These are phyloP conservation scores for Alternaria sp. DNA, from an alignment of 2,329 filamentous ascomycete genomes.

Conservation along the genomic window DNA sequence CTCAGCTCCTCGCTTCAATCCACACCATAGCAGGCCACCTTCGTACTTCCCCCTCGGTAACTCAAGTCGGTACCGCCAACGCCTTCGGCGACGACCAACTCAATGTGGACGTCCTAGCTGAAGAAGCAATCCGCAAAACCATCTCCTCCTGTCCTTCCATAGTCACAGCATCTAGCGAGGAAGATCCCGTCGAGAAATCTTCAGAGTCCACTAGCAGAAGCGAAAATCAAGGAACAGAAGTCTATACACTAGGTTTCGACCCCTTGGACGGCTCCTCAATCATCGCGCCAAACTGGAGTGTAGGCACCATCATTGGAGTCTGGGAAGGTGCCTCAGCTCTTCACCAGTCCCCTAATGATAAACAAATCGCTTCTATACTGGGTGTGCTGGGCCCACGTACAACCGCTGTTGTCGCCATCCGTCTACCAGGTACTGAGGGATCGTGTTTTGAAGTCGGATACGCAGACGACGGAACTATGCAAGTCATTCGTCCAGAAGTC, in stretches of 20 bases:
- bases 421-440: slow-evolving; percentile 51
- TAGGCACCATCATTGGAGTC: slow-evolving; percentile 66
- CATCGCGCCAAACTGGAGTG: slow-evolving; percentile 50
- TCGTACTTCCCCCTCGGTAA: slow-evolving; percentile 25
- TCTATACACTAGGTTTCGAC: slow-evolving; percentile 69
- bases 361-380: slow-evolving; percentile 46
- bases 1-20: slow-evolving; percentile 25
- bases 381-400: slow-evolving; percentile 47
- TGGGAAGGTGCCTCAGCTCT: slow-evolving; percentile 53
- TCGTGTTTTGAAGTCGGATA: slow-evolving; percentile 64
- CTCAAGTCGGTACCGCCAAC: slow-evolving; percentile 53
- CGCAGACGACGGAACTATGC: slow-evolving; percentile 41
- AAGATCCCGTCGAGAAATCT: slow-evolving; percentile 62
- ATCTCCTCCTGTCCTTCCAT: slow-evolving; percentile 63
- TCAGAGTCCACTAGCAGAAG: not conserved
- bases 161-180: slow-evolving; percentile 68
- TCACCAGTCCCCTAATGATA: slow-evolving; percentile 20
- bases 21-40: slow-evolving; percentile 26
- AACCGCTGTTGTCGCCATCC: slow-evolving; percentile 62
- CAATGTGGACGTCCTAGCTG: slow-evolving; percentile 66
- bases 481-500: slow-evolving; percentile 52
- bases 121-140: slow-evolving; percentile 63
- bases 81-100: slow-evolving; percentile 66
- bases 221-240: slow-evolving; percentile 30
- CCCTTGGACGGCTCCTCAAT: slow-evolving; percentile 71